Conservation (phyloP, 2,329 filamentous ascomycete species). For the Fusarium denticulatum region DNA sequence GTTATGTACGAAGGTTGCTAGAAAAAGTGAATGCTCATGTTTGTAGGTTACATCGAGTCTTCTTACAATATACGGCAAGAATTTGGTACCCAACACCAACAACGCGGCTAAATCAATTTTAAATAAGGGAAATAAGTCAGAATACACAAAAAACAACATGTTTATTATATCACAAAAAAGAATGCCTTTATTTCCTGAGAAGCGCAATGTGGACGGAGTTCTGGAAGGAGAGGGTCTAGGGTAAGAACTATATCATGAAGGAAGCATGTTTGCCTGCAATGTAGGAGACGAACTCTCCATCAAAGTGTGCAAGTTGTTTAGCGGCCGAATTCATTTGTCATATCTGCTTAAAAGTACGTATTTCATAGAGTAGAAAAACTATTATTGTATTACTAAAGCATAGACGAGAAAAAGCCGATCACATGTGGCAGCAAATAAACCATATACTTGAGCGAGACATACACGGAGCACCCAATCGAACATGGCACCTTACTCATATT, state of each 20-base stretch:
- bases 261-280: neutral
- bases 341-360: accelerated
- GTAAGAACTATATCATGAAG: neutral
- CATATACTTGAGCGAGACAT: neutral
- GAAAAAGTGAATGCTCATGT: too few species aligned
- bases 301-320: too few species aligned
- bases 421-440: neutral
- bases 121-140: accelerated
- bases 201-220: too few species aligned
- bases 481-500: accelerated
- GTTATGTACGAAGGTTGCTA: neutral
- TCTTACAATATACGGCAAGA: too few species aligned
- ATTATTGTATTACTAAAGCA: too few species aligned
- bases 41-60: too few species aligned
- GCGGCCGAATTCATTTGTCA: too few species aligned
- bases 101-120: neutral
- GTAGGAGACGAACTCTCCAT: too few species aligned
- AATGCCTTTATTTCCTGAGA: neutral
- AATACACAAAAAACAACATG: accelerated
- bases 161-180: accelerated
- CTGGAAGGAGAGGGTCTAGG: neutral
- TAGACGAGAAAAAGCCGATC: too few species aligned
- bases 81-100: too few species aligned
- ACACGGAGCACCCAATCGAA: accelerated
- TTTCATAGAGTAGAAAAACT: accelerated